Evolutionary conservation across 345 rosid species (phyloP), one percentile per base, ranked within the genome.

Genomic region (Linum usitatissimum): DNA sequence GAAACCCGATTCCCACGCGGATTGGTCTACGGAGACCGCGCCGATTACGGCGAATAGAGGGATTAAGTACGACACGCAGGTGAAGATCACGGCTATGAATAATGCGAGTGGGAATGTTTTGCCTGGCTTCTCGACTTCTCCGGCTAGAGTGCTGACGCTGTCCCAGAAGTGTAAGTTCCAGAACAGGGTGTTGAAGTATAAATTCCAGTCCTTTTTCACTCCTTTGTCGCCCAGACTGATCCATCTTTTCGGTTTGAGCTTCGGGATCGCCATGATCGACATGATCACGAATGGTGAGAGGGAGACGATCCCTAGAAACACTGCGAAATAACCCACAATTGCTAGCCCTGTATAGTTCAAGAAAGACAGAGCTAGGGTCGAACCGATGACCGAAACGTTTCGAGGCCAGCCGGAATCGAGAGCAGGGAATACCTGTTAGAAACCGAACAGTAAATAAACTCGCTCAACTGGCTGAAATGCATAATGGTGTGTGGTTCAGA

Each of bases 81-180:
- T 89, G 84, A 92, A 79, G 51, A 86, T 71, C 59, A 84, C 90
- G 4, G 93, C 89, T 17, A 63, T 70, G 15, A 92, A 64, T 13
- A 86, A 78, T 53, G 95, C 95, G 34, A 67, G 39, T 0, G 95
- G 98, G 59, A 80, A 92, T 0, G 89, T 92, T 62, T 66, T 85
- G 60, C 78, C 84, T 20, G 96, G 95, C 5, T 67, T 73, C 30
- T 84, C 82, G 0, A 89, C 95, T 75, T 92, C 96, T 0, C 95
- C 95, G 2, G 95, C 93, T 31, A 88, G 61, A 66, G 98, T 85
- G 59, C 98, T 92, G 2, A 81, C 96, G 45, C 72, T 89, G 65
- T 92, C 98, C 96, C 95, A 92, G 18, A 86, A 92, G 61, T 92
- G 89, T 76, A 92, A 70, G 76, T 92, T 89, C 96, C 98, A 89